These are phyloP conservation scores for Vigna unguiculata DNA, from an alignment of 306 rosid genomes.

Conservation along the genomic window DNA sequence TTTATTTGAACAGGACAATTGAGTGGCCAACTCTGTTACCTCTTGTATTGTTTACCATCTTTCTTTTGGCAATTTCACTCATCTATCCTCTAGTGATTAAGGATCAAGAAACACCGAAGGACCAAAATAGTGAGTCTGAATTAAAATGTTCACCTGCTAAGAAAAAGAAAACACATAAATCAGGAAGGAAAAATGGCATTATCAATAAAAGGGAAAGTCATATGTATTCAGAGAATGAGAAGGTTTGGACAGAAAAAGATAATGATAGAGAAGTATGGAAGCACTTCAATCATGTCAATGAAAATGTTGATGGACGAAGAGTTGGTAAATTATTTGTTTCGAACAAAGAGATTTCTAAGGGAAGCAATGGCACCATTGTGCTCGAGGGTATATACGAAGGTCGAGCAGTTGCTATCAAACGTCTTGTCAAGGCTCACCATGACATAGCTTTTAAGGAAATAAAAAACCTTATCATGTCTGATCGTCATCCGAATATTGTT, in stretches of 20 bases:
- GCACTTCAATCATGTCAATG: conserved; percentile 43
- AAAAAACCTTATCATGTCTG: conserved; percentile 81
- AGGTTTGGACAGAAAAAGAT: conserved; percentile 17
- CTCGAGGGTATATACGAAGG: conserved; percentile 83
- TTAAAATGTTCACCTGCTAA: conserved; percentile 54
- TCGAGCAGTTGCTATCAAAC: conserved; percentile 84
- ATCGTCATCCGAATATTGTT: conserved; percentile 79
- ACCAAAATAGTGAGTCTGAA: conserved; percentile 45
- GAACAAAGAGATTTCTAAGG: conserved; percentile 76
- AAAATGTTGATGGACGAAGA: conserved; percentile 60
- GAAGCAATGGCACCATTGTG: conserved; percentile 87
- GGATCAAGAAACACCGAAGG: conserved; percentile 35
- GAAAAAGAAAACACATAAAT: conserved; percentile 59
- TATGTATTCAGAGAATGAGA: conserved; percentile 49
- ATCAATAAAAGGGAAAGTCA: conserved; percentile 48
- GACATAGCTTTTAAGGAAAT: conserved; percentile 76
- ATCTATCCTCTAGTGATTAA: conserved; percentile 36
- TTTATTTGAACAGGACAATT: conserved; percentile 33
- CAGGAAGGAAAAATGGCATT: conserved; percentile 45
- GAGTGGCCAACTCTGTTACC: conserved; percentile 44
- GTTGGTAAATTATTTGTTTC: conserved; percentile 75
- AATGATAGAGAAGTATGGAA: conserved; percentile 41
- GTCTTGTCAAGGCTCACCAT: conserved; percentile 84
- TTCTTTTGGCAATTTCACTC: conserved; percentile 47
- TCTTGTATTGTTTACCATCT: conserved; percentile 35